phyloP scores from a whole-genome alignment of 129 eudicot species.

The Logfia minima region DNA sequence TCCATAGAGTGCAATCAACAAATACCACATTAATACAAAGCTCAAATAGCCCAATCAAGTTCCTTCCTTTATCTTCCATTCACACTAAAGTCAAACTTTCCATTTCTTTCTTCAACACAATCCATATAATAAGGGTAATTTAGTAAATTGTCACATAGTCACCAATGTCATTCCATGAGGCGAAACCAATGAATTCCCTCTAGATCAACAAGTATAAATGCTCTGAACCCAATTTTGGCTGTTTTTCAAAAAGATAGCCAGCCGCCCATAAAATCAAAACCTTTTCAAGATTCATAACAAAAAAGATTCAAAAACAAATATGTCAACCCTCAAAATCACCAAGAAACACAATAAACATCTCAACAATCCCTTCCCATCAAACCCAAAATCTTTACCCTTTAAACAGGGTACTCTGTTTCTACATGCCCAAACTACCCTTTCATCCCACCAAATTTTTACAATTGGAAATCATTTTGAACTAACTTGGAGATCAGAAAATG shows the following conservation, averaged over 20 bases:
- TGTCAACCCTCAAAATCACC: conserved; percentile 67
- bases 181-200: conserved; percentile 11
- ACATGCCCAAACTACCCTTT: conserved; percentile 45
- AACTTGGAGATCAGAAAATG: conserved; percentile 60
- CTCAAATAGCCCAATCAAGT: conserved; percentile 26
- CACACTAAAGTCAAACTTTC: conserved; percentile 28
- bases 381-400: conserved; percentile 56
- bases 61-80: conserved; percentile 21
- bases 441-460: conserved; percentile 48
- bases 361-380: conserved; percentile 90
- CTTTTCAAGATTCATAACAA: conserved; percentile 12
- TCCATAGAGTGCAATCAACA: conserved; percentile 18
- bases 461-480: conserved; percentile 70
- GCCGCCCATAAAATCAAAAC: conserved; percentile 14
- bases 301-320: conserved; percentile 4
- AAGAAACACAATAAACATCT: conserved; percentile 84
- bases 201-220: conserved; percentile 16
- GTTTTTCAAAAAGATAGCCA: conserved; percentile 6
- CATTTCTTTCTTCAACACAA: conserved; percentile 12
- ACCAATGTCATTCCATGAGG: conserved; percentile 29
- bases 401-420: conserved; percentile 55
- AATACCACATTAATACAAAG: conserved; percentile 26
- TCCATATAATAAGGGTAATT: conserved; percentile 13
- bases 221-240: conserved; percentile 14
- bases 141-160: conserved; percentile 14